Evolutionary conservation across 2,329 filamentous ascomycete species (phyloP), one percentile per base, ranked within the genome.

Genomic region (Alternaria dauci): DNA sequence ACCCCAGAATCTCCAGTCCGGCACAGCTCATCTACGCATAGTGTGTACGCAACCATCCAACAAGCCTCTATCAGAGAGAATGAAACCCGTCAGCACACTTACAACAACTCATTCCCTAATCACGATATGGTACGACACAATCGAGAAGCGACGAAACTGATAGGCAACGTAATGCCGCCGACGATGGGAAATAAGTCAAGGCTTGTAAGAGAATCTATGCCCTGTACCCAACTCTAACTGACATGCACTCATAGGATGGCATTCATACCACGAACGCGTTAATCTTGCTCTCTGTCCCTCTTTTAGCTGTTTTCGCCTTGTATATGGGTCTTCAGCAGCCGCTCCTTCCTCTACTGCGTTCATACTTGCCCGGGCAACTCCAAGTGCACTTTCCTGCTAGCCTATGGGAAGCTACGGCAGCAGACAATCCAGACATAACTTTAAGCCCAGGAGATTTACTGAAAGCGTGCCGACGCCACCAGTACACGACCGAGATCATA

Each of bases 401-500:
- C 4, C 8, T 14, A 11, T 11, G 44, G 30, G n/a, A 48, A 14
- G n/a, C 28, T n/a, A 28, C 44, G 4, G 2, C 3, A n/a, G 36
- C 36, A 14, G 26, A n/a, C 28, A 48, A 1, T 2, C 12, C 14
- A 6, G 4, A 25, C 16, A 30, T 9, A 14, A 2, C 14, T 5
- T 2, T 5, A 8, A 18, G n/a, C n/a, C 2, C 3, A 2, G 1
- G 26, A 9, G 28, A 9, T 30, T 20, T 66, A 6, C 52, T 63
- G 23, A 46, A 62, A 46, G 56, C 59, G 44, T 73, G 71, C 44
- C 30, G 58, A 8, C 25, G 44, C 2, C 70, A 73, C 47, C 65
- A 61, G n/a, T 72, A 72, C 41, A 72, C 64, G 1, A 71, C 65
- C n/a, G 65, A 72, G 41, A 71, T 74, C 34, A 60, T 74, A 23